Percentiles rank a stretch among this genome's conserved stretches.
Evolutionary conservation across 805 yeast genomes (phyloP).

Genomic region (Saccharomycopsis guyanensis): DNA sequence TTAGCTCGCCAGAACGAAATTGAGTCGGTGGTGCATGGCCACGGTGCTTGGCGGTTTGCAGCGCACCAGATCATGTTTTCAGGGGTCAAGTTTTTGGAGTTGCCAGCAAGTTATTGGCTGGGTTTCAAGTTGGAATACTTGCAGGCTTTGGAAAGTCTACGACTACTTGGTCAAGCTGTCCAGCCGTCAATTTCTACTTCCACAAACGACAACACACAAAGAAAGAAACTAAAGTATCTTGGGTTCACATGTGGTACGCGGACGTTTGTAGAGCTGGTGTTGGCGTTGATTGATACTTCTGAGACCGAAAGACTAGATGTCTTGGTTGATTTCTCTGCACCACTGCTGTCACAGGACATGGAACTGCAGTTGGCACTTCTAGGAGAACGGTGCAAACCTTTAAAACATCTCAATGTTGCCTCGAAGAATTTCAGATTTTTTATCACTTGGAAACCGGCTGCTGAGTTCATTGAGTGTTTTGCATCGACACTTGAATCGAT

Average conservation of each 20-base stretch:
- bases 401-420: neutral
- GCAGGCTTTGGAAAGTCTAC: neutral
- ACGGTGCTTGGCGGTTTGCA: neutral
- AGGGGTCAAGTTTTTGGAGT: neutral
- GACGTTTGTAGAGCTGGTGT: neutral
- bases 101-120: neutral
- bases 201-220: neutral
- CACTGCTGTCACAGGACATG: neutral
- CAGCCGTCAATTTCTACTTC: neutral
- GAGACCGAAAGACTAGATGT: neutral
- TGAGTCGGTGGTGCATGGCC: too few relatives aligned
- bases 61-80: neutral
- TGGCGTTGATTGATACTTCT: neutral
- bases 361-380: neutral
- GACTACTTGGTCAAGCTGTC: neutral
- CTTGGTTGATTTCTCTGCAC: neutral
- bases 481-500: neutral
- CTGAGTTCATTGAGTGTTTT: neutral
- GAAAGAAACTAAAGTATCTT: neutral
- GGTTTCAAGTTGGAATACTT: too few relatives aligned
- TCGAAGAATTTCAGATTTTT: neutral
- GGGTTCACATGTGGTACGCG: neutral
- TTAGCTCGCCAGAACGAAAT: too few relatives aligned
- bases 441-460: neutral
- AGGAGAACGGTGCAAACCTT: neutral